A percentile compares a stretch with the other conserved stretches of the same genome.
Evolutionary conservation across 208 protist genomes (phyloP).

Genomic region (Trypanosoma theileri): DNA sequence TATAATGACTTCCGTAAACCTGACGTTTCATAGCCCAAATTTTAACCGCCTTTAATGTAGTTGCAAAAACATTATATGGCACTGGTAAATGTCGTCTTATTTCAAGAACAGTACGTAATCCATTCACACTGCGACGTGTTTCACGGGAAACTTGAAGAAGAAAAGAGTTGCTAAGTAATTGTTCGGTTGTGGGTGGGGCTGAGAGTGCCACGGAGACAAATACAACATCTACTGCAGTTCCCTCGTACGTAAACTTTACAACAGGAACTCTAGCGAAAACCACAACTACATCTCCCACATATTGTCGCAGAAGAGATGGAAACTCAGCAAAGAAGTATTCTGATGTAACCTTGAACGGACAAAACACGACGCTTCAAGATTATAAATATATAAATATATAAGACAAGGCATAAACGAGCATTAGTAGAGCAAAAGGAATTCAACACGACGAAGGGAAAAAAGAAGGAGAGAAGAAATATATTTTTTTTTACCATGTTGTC

Average conservation of each 20-base stretch:
- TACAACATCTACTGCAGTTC: slow-evolving; percentile 75
- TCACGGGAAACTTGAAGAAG: slow-evolving; percentile 50
- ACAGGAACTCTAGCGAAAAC: slow-evolving; percentile 80
- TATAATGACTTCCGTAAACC: slow-evolving; percentile 96
- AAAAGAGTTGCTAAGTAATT: slow-evolving; percentile 60
- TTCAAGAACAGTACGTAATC: slow-evolving; percentile 76
- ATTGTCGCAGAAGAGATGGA: slow-evolving; percentile 36
- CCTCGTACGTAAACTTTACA: slow-evolving; percentile 64
- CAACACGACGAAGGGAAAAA: slow-evolving; percentile 5
- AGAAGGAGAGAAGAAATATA: background rate
- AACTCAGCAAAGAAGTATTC: slow-evolving; percentile 57
- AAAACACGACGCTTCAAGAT: slow-evolving; percentile 51
- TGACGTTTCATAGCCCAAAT: slow-evolving; percentile 76
- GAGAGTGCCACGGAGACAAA: slow-evolving; percentile 55
- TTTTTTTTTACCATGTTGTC: background rate
- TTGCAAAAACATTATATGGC: slow-evolving; percentile 43
- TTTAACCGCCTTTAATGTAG: slow-evolving; percentile 76
- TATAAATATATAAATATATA: background rate
- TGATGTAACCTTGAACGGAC: slow-evolving; percentile 44
- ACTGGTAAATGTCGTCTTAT: slow-evolving; percentile 53
- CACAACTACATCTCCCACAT: slow-evolving; percentile 45
- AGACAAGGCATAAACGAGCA: no score
- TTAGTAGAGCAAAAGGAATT: background rate
- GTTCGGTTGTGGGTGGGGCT: slow-evolving; percentile 49
- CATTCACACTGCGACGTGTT: slow-evolving; percentile 65